Base-by-base conservation (phyloP, 352 stramenopile species). In the Pythium vanterpoolii region DNA sequence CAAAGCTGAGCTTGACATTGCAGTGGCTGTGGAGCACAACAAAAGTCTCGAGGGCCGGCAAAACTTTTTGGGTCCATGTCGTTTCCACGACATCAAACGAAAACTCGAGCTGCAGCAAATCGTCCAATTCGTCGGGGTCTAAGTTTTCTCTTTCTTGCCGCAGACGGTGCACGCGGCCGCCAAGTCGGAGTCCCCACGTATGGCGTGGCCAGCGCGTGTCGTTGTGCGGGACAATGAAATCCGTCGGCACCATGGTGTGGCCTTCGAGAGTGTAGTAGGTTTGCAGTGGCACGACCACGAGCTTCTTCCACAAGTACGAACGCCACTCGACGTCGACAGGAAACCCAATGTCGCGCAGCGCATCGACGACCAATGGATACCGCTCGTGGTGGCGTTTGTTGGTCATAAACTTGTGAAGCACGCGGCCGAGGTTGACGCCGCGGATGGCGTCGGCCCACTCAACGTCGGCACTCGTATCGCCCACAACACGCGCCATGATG, bases 171-270 rank as follows among this genome's bases (percentile, higher is more conserved):
- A 72, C 71, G 10, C 74, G 69, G n/a, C 31, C 10, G 9, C 76
- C 76, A 3, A 86, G 33, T 7, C 59, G 69, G 39, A 75, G 71
- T 3, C 67, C 66, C 69, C 72, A 80, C 7, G 69, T 64, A 27
- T 72, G 46, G 4, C 46, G 26, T 4, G 73, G 72, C 67, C 71
- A 86, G 26, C 26, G 23, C 10, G 33, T 5, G 30, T 74, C 64
- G n/a, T 49, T 61, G 5, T 56, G 55, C 5, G 73, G 69, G 18
- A 86, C 69, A 1, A 69, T 40, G 56, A 86, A 86, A 21, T 71
- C 62, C 1, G 55, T 40, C 9, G 71, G 72, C 21, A 83, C 54
- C 18, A 76, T 36, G 16, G 72, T 49, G 24, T 83, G 56, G 34
- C 73, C 68, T 27, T 86, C 36, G 23, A 73, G 26, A 6, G 43